These are phyloP conservation scores for Annona cherimola DNA, from an alignment of 164 flowering plant genomes.

Conservation along the genomic window DNA sequence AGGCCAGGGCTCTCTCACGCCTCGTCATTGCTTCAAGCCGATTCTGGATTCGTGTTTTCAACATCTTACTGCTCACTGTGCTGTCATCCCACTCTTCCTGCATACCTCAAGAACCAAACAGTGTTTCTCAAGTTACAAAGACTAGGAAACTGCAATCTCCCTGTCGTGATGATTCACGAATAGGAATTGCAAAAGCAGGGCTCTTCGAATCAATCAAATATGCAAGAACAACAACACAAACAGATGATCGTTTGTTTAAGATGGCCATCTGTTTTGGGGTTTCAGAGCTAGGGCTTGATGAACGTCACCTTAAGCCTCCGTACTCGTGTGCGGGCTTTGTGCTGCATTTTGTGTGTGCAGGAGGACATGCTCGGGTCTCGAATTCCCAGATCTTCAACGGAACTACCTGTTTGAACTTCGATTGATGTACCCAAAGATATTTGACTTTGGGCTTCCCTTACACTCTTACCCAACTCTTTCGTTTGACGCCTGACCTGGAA, in stretches of 20 bases:
- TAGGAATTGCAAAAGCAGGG: background rate
- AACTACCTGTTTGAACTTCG: conserved; percentile 74
- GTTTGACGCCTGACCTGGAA: conserved; percentile 50
- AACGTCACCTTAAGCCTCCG: conserved; percentile 50
- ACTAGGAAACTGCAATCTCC: too few relatives aligned
- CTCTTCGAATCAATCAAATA: background rate
- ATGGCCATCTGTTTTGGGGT: background rate
- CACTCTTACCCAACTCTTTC: conserved; percentile 10
- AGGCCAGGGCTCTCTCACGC: conserved; percentile 85
- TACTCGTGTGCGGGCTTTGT: conserved; percentile 34
- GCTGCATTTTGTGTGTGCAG: conserved; percentile 22
- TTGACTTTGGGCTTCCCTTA: conserved; percentile 33
- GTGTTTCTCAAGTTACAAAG: too few relatives aligned
- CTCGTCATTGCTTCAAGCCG: conserved; percentile 73
- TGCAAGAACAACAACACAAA: background rate
- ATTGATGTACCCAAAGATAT: conserved; percentile 62
- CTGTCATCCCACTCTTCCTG: conserved; percentile 96
- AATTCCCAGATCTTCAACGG: conserved; percentile 32
- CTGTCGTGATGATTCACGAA: too few relatives aligned
- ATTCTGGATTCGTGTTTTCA: conserved; percentile 64
- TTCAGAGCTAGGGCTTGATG: background rate
- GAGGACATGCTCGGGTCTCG: conserved; percentile 23
- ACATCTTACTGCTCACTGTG: conserved; percentile 63
- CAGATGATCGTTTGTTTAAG: background rate
- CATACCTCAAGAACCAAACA: background rate